These are phyloP conservation scores for Chaetomiaceae sp. DNA, from an alignment of 2,329 filamentous ascomycete species.

Conservation along the genomic window DNA sequence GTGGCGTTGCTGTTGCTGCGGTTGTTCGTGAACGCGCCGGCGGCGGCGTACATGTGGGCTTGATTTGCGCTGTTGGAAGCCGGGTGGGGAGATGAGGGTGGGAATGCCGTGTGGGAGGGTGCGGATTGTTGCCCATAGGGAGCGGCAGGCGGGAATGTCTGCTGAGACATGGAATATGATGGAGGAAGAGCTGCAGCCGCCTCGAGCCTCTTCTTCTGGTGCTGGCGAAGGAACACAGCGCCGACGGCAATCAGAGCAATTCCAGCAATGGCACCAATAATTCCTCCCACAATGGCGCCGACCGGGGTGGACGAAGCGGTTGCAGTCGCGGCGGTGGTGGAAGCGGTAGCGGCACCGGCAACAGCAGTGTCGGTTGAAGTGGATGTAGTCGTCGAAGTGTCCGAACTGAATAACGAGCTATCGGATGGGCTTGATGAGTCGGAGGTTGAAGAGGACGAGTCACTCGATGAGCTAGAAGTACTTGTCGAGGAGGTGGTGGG, in stretches of 20 bases:
- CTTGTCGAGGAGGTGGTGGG: conserved; percentile 3
- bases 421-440: conserved; percentile 1
- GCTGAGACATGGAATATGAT: conserved; percentile 4
- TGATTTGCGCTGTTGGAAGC: background rate
- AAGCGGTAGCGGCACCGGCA: conserved; percentile 4
- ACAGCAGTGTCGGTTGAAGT: conserved; percentile 1
- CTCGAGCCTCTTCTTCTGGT: conserved; percentile 7
- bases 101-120: background rate
- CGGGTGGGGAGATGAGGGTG: background rate
- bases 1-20: background rate
- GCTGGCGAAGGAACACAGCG: conserved; percentile 13
- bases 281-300: conserved; percentile 23
- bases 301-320: conserved; percentile 9
- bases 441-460: background rate
- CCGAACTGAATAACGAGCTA: background rate
- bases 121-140: background rate
- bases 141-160: background rate
- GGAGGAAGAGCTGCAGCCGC: background rate
- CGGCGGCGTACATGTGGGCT: conserved; percentile 1
- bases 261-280: conserved; percentile 20
- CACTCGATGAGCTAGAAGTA: background rate
- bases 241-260: conserved; percentile 16
- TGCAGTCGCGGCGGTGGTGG: background rate
- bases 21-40: background rate
- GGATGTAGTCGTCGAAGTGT: conserved; percentile 4